Evolutionary conservation across 78 protist genomes (phyloP).

Genomic region (Emiliania huxleyi): DNA sequence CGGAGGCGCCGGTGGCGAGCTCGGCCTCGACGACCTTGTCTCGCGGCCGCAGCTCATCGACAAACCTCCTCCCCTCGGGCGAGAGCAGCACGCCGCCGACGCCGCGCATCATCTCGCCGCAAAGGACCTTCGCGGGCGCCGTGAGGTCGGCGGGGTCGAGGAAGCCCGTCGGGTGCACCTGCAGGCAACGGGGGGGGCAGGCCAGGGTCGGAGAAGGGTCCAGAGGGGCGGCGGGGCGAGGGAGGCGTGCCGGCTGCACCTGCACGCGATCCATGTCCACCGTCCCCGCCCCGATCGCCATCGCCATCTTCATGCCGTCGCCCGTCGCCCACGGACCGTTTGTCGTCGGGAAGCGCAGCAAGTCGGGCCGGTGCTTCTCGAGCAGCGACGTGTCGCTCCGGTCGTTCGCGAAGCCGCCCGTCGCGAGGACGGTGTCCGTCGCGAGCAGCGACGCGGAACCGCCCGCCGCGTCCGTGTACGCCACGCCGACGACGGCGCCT

Average conservation of each 20-base stretch:
- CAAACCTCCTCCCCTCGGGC: slow-evolving; percentile 53
- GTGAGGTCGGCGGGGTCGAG: slow-evolving; percentile 63
- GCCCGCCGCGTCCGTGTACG: not conserved
- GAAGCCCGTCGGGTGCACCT: slow-evolving; percentile 87
- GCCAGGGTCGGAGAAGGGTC: too few species aligned
- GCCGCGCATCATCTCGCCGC: slow-evolving; percentile 86
- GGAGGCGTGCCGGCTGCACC: slow-evolving; percentile 84
- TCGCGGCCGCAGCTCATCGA: slow-evolving; percentile 59
- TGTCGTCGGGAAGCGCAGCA: slow-evolving; percentile 71
- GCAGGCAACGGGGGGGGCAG: too few species aligned
- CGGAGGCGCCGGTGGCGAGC: not conserved
- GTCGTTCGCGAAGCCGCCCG: slow-evolving; percentile 19
- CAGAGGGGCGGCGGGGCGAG: slow-evolving; percentile 55
- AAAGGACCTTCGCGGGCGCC: slow-evolving; percentile 58
- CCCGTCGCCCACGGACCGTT: slow-evolving; percentile 78
- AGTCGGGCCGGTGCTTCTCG: slow-evolving; percentile 43
- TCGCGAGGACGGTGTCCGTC: not conserved
- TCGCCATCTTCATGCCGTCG: slow-evolving; percentile 65
- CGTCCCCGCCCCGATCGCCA: slow-evolving; percentile 52
- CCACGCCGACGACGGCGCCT: not conserved
- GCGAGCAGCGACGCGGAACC: not conserved
- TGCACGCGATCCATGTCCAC: slow-evolving; percentile 68
- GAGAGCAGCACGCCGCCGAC: slow-evolving; percentile 76
- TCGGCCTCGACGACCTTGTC: slow-evolving; percentile 29
- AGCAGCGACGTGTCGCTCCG: slow-evolving; percentile 42